Conservation (phyloP, 2,329 filamentous ascomycete species). For the Zymoseptoria brevis region DNA sequence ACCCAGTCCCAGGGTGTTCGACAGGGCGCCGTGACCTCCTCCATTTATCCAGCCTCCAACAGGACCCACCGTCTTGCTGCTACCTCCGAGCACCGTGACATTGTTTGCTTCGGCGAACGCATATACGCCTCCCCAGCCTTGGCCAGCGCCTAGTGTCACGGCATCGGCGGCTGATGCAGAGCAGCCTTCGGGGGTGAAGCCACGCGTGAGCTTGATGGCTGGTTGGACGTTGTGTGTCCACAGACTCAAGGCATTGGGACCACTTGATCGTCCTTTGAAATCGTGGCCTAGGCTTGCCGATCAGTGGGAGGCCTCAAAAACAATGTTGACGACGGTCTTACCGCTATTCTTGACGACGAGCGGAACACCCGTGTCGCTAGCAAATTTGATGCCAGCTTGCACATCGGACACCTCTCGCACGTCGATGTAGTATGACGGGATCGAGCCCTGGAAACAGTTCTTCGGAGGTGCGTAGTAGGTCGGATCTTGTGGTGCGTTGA, state of each 20-base stretch:
- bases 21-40: conserved; percentile 4
- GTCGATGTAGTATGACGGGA: conserved; percentile 20
- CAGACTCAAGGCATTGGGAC: neutral
- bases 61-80: conserved; percentile 18
- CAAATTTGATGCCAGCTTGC: conserved; percentile 17
- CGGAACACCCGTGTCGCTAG: conserved; percentile 12
- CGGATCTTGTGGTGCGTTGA: conserved; percentile 7
- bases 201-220: conserved; percentile 3
- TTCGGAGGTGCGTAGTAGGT: conserved; percentile 4
- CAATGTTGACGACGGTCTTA: too few species aligned
- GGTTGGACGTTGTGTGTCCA: conserved; percentile 11
- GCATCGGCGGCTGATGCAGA: conserved; percentile 8
- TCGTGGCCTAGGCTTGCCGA: too few species aligned
- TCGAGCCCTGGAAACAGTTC: conserved; percentile 15
- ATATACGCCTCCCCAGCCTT: conserved; percentile 16
- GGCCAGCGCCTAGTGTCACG: conserved; percentile 17
- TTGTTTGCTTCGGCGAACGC: conserved; percentile 13
- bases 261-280: conserved; percentile 3
- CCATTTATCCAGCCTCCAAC: conserved; percentile 21
- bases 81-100: conserved; percentile 18
- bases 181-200: conserved; percentile 17
- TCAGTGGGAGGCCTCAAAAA: too few species aligned
- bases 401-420: conserved; percentile 16
- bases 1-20: conserved; percentile 19
- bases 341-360: conserved; percentile 23